Base-by-base conservation (phyloP, 176 grass and related monocot species). In the Phoenix dactylifera region DNA sequence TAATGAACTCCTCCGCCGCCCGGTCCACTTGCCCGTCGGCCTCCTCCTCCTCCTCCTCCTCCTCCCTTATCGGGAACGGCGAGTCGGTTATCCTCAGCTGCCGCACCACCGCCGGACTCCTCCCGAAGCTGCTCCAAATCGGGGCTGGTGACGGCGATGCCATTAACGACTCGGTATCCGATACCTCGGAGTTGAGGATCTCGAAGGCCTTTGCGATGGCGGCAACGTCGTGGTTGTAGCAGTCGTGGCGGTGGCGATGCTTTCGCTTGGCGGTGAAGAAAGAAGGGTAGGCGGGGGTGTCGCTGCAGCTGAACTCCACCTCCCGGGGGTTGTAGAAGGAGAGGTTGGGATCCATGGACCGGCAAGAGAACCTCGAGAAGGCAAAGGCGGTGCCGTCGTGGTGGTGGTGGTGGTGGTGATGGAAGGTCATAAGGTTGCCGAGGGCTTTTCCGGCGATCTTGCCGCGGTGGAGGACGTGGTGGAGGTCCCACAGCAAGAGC, bases 221-320 rank as follows among this genome's bases (percentile, higher is more conserved):
- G 23, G 68, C 77, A 0, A 72, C 81, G 57, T 90, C 78, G 1
- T 81, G 30, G 15, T 69, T 65, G 26, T 58, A 30, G 55, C 54
- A 32, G 4, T 65, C 16, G 19, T 73, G 70, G 49, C 74, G 60
- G 23, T 78, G 32, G 73, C 48, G 19, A 35, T 30, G 24, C 57
- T 59, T 59, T 9, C 62, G 44, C 55, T 54, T 62, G 69, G 82
- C 79, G 12, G 79, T 54, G 50, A 76, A 68, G 54, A 70, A 16
- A 67, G 48, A 52, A 15, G 76, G 18, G 60, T 68, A 48, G 16
- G 69, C 62, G 35, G 92, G 87, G 54, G 87, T 96, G 75, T 74
- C 85, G 72, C 66, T 75, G 80, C 92, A 96, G 74, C 92, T 96
- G 83, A 96, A 96, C 76, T 96, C 83, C 0, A 96, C 86, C 66